These are phyloP conservation scores for Cutaneotrichosporon dermatis DNA, from an alignment of 1,284 basidiomycete genomes.

Conservation along the genomic window DNA sequence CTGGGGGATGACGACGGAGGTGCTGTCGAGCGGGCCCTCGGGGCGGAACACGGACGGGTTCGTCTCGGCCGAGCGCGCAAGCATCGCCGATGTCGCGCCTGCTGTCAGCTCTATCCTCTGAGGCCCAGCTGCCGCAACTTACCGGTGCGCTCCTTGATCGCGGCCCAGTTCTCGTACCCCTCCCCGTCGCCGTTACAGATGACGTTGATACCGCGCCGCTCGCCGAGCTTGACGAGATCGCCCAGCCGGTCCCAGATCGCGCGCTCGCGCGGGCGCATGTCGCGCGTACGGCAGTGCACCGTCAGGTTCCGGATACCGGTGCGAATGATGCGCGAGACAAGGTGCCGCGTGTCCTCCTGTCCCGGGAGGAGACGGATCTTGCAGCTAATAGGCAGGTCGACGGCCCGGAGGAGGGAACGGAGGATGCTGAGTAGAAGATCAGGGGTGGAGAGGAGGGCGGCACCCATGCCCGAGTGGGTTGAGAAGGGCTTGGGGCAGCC, in stretches of 20 bases:
- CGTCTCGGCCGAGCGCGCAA: constrained; percentile 86
- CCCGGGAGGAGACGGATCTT: constrained; percentile 88
- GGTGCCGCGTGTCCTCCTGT: constrained; percentile 77
- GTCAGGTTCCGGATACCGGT: constrained; percentile 88
- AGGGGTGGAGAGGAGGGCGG: constrained; percentile 85
- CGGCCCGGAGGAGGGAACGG: constrained; percentile 64
- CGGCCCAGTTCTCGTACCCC: constrained; percentile 70
- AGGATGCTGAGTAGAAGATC: constrained; percentile 86
- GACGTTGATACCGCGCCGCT: constrained; percentile 63
- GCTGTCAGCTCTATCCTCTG: constrained; percentile 3
- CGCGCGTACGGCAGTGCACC: constrained; percentile 90
- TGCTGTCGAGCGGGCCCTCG: constrained; percentile 64
- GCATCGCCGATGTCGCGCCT: constrained; percentile 92
- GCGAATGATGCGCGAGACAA: constrained; percentile 78
- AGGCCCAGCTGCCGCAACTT: constrained; percentile 13
- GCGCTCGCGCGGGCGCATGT: constrained; percentile 79
- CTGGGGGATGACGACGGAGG: constrained; percentile 65
- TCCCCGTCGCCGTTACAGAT: constrained; percentile 92
- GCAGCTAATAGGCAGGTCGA: constrained; percentile 77
- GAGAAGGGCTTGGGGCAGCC: constrained; percentile 96
- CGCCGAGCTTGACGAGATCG: constrained; percentile 70
- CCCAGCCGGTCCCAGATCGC: constrained; percentile 74
- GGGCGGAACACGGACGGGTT: constrained; percentile 85
- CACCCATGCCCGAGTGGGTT: constrained; percentile 95
- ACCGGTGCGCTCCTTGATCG: constrained; percentile 72